Base-by-base conservation (phyloP, 768 basidiomycete species). In the Panellus pusillus region DNA sequence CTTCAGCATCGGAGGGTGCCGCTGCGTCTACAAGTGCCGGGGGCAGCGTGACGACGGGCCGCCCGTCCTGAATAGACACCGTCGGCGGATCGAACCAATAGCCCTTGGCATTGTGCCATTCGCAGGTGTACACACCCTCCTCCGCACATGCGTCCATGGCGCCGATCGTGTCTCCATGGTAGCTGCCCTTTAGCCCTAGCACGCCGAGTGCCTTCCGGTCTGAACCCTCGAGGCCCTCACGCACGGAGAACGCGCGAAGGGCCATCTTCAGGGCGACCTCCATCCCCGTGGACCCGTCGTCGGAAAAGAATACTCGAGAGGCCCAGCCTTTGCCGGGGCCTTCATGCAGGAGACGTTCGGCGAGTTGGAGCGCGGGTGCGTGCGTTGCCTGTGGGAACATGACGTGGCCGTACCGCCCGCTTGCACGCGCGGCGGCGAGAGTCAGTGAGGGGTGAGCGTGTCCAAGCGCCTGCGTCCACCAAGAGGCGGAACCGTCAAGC, bases 231-330 rank as follows among this genome's bases (percentile, higher is more conserved):
- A 81, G 62, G 15, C 69, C 63, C 13, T 79, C 61, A 17, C 76
- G 72, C 32, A 70, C 59, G 13, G 80, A 72, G 57, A 78, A 87
- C 2, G 87, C 83, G 20, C 94, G 79, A 39, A 98, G 70, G 0
- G 93, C 96, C 96, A 98, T 98, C 70, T 98, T 98, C 54, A 98
- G 72, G 11, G 93, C 96, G n/a, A 96, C 87, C 67, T 98, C 96
- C 86, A 96, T 95, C 7, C 86, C 96, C 0, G 96, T 98, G 18
- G 93, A 92, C 13, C 96, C 96, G 60, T 98, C 89, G 65, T 98
- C 96, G 6, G 91, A 91, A 70, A 90, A 93, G 72, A 96, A 98
- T 3, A 84, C 96, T 17, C 92, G 82, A 8, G 83, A 79, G 1
- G 96, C 96, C 96, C 96, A 98, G 2, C 87, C 90, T 54, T 78